Evolutionary conservation across 495 filamentous ascomycete genomes (phyloP), one percentile per base, ranked within the genome.

Genomic region (Chaetomium fimeti): DNA sequence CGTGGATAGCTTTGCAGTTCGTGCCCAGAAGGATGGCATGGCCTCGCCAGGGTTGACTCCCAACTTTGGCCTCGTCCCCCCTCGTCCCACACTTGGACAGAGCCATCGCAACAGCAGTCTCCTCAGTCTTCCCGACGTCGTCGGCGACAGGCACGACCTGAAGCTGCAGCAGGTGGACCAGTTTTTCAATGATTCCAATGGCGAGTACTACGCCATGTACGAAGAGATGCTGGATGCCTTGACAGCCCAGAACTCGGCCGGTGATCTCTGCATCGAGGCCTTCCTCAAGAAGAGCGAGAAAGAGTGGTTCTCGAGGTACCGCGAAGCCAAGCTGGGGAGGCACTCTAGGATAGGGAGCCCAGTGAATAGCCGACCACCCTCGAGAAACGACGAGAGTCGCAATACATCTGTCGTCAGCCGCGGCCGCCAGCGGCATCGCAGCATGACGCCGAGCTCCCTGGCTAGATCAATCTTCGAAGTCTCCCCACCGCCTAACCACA

Each of bases 181-280:
- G 28, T 86, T 83, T 76, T 89, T 89, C 75, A 88, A 83, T n/a
- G 87, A 89, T 70, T 78, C 81, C 6, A 83, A 78, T 27, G 84
- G 84, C 16, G 68, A 81, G 28, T 89, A 84, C 73, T 83, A 83
- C 25, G 72, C 78, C 27, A 75, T 75, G 45, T 89, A 88, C 62
- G 79, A 84, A 54, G 81, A 83, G 72, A 78, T 82, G 66, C 78
- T 85, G 5, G 78, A 83, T 1, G 64, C 72, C 20, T 75, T 88
- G 15, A 82, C 80, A 27, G 79, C 77, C 48, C 81, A 80, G 56
- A 85, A 78, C 55, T 87, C 85, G 0, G 76, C 82, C 60, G 75
- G 66, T 20, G 74, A 82, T 20, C 73, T 88, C 15, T 88, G 87
- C 71, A 87, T 89, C 63, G 87, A 89, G 66, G 75, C 82, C 9